These are phyloP conservation scores for Apiospora arundinis DNA, from an alignment of 2,329 filamentous ascomycete genomes.

Conservation along the genomic window DNA sequence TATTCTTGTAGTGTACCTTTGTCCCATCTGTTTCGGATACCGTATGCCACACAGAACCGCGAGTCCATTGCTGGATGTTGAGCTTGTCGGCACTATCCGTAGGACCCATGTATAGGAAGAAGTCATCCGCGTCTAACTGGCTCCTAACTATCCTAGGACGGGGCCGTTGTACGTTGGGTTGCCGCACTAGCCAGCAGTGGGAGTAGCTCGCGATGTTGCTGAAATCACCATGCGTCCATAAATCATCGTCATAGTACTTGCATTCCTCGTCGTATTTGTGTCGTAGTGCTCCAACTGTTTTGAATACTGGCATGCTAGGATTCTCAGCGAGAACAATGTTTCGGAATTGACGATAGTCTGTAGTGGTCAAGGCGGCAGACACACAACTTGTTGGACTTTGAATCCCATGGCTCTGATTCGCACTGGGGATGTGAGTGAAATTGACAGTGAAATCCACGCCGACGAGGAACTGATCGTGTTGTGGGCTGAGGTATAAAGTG, in stretches of 20 bases:
- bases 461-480: neutral
- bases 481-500: neutral
- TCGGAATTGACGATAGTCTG: neutral
- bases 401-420: neutral
- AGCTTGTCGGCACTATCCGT: neutral
- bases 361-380: neutral
- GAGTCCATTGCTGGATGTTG: neutral
- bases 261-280: too few relatives aligned
- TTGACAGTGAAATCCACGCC: neutral
- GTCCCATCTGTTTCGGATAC: too few relatives aligned
- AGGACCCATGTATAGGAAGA: neutral
- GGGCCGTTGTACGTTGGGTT: too few relatives aligned
- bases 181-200: too few relatives aligned
- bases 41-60: neutral
- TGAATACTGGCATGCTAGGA: too few relatives aligned
- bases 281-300: too few relatives aligned
- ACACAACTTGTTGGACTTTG: neutral
- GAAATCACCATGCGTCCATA: too few relatives aligned
- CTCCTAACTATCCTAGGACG: too few relatives aligned
- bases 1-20: too few relatives aligned
- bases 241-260: too few relatives aligned
- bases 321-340: too few relatives aligned
- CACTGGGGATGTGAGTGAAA: neutral
- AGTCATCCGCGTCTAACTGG: neutral
- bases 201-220: too few relatives aligned